phyloP scores from a whole-genome alignment of 1,284 basidiomycete species.

The Ustilago bromivora region DNA sequence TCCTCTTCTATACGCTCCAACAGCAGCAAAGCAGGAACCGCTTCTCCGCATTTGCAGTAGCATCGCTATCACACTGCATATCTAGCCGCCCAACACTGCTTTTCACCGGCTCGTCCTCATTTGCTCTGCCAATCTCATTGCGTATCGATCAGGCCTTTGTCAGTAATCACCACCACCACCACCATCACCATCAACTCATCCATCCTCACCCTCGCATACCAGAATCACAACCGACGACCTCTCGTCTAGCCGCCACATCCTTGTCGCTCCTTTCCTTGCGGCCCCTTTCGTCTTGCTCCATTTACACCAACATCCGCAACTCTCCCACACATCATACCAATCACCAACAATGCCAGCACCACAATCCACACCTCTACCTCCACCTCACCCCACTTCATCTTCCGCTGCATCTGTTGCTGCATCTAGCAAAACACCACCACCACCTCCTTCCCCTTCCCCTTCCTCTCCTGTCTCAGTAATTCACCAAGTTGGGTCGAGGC shows the following conservation, averaged over 20 bases:
- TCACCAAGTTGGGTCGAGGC: conserved; percentile 56
- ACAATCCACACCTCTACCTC: conserved; percentile 36
- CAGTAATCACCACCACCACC: background rate
- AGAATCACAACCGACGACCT: background rate
- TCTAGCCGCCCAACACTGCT: background rate
- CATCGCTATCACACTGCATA: background rate
- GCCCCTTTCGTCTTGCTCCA: conserved; percentile 1
- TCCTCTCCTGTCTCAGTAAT: conserved; percentile 22
- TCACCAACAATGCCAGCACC: conserved; percentile 31
- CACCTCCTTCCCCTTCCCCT: conserved; percentile 25
- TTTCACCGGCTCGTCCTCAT: background rate
- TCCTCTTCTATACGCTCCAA: background rate
- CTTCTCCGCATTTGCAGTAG: background rate
- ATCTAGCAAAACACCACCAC: conserved; percentile 35
- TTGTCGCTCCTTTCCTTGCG: background rate
- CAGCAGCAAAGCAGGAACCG: background rate
- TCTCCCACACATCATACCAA: background rate
- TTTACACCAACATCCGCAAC: background rate
- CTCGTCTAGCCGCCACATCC: background rate
- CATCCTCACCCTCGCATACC: background rate
- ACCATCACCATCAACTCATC: background rate
- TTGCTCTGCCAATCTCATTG: background rate
- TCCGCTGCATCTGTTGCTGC: conserved; percentile 17
- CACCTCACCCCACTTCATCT: conserved; percentile 10
- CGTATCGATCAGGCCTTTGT: background rate